Evolutionary conservation across 1,284 basidiomycete species (phyloP), one percentile per base, ranked within the genome.

Genomic region (Puccinia polysora): DNA sequence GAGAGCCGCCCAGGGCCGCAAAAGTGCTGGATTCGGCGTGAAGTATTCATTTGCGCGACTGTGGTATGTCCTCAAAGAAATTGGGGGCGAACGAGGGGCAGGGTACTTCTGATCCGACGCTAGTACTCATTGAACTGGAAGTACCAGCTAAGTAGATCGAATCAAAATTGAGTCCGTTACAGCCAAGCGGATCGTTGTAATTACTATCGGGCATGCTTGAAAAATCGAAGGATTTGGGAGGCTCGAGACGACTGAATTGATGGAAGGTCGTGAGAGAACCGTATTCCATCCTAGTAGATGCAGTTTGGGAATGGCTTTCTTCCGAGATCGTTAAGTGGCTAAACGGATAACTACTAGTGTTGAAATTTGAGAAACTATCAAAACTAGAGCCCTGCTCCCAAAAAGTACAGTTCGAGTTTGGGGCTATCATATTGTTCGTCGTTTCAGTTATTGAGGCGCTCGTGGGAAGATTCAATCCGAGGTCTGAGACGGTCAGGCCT

Each of bases 191-290:
- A 5, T 63, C 60, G n/a, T 38, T n/a, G 36, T 49, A 49, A 18
- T n/a, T 18, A 28, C 23, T 20, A 55, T 55, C 53, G 12, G 43
- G 28, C 12, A 62, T 43, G 20, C 47, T 20, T 18, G 60, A 2
- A 43, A 63, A 63, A 7, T 63, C 60, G 45, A 63, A 45, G n/a
- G 60, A 45, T 4, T 63, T 34, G 5, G 60, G 49, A 18, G 45
- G 10, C 14, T 50, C 60, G 28, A 40, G 2, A 30, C 47, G 40
- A 30, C 40, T 28, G 1, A 25, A 1, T 12, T 43, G 59, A n/a
- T 36, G 32, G 2, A 28, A 18, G 15, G 28, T 18, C 28, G 59
- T 36, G 59, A n/a, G 32, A 10, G 59, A 14, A 5, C 4, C 20
- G 18, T 45, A 28, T 0, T 18, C 23, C 15, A 6, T 32, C n/a